These are phyloP conservation scores for Cucurbita maxima DNA, from an alignment of 306 rosid genomes.

Conservation along the genomic window DNA sequence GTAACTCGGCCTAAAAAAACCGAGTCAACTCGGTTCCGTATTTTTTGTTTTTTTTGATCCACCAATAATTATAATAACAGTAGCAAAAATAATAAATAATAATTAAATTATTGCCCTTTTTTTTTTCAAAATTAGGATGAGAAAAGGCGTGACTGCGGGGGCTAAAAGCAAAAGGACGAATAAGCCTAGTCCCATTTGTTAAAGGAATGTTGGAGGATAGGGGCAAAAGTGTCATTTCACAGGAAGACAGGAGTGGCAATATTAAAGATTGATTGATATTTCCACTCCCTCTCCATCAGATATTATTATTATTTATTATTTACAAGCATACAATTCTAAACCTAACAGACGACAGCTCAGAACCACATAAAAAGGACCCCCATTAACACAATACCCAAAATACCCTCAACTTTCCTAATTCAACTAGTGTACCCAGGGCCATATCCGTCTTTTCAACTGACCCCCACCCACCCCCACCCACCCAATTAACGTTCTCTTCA, in stretches of 20 bases:
- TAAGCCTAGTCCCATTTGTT: not conserved
- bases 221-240: not conserved
- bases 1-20: conserved; percentile 6
- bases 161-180: not conserved
- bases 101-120: not conserved
- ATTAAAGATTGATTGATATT: not conserved
- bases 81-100: not conserved
- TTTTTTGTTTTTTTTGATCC: not conserved
- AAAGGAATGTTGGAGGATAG: not conserved
- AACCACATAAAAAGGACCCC: not conserved
- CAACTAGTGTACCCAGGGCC: not conserved
- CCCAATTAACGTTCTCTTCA: not conserved
- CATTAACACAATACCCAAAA: not conserved
- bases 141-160: conserved; percentile 4
- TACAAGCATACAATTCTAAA: not conserved
- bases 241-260: not conserved
- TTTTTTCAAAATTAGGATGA: not conserved
- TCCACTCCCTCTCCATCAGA: not conserved
- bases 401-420: not conserved
- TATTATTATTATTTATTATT: not conserved
- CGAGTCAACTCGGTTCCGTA: not conserved
- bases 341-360: conserved; percentile 4
- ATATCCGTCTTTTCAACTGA: not conserved
- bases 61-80: not conserved
- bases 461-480: not conserved